Evolutionary conservation across 2,329 filamentous ascomycete genomes (phyloP).

Genomic region (Phoma sp.): DNA sequence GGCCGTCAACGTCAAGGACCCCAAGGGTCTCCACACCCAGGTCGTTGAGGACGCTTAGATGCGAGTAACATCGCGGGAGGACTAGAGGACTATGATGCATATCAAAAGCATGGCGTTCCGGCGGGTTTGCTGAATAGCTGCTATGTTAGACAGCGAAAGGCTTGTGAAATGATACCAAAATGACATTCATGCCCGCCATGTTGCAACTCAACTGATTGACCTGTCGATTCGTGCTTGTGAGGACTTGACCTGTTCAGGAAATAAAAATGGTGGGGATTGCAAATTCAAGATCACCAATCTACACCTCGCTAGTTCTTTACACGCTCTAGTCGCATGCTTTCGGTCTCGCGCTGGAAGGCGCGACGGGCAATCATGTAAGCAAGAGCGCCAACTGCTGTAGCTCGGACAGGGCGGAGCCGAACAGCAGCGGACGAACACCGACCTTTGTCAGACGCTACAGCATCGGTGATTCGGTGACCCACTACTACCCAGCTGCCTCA

Average conservation of each 20-base stretch:
- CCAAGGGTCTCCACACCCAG: conserved; percentile 94
- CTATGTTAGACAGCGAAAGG: conserved; percentile 37
- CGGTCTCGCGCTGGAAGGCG: too few species aligned
- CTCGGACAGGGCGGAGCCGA: conserved; percentile 14
- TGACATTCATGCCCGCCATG: conserved; percentile 41
- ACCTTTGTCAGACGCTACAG: not conserved
- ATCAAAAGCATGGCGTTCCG: conserved; percentile 45
- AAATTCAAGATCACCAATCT: too few species aligned
- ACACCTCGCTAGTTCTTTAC: too few species aligned
- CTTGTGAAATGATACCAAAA: conserved; percentile 45
- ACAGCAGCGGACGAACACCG: conserved; percentile 1
- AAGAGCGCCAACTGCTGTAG: not conserved
- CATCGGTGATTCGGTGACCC: not conserved
- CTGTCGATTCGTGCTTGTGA: too few species aligned
- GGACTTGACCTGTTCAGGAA: too few species aligned
- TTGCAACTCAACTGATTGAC: conserved; percentile 1
- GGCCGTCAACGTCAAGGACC: conserved; percentile 99
- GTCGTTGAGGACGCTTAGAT: conserved; percentile 73
- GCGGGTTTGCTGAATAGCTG: conserved; percentile 45
- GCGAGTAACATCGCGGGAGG: conserved; percentile 12
- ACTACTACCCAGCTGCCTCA: not conserved
- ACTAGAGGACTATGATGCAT: conserved; percentile 33
- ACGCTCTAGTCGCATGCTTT: too few species aligned
- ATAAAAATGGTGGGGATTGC: too few species aligned
- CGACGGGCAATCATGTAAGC: not conserved